These are phyloP conservation scores for Panicum virgatum DNA, from an alignment of 202 grass and related monocot species.

Conservation along the genomic window DNA sequence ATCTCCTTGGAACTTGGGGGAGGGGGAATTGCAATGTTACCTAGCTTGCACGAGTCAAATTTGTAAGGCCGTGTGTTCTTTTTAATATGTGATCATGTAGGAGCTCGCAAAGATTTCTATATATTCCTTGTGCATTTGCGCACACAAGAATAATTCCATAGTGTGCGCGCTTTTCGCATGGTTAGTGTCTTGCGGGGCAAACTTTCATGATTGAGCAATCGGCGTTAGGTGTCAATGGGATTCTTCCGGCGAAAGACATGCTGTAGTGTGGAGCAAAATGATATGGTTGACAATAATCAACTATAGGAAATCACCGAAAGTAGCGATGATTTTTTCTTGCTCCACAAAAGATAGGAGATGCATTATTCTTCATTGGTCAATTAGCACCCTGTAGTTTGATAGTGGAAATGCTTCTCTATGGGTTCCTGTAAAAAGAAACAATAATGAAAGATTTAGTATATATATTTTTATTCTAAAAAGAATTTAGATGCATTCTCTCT, in stretches of 20 bases:
- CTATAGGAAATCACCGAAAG: constrained; percentile 39
- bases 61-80: not conserved
- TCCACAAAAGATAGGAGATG: not conserved
- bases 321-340: not conserved
- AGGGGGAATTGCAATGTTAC: not conserved
- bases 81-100: not conserved
- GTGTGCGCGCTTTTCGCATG: constrained; percentile 2
- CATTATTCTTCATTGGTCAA: constrained; percentile 5
- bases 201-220: constrained; percentile 56
- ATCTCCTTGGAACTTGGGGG: not conserved
- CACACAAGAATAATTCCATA: constrained; percentile 45
- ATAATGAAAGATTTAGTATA: not conserved
- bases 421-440: not conserved
- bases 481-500: not conserved
- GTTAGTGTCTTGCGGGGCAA: constrained; percentile 33
- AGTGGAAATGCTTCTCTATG: not conserved
- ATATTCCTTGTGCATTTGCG: constrained; percentile 43
- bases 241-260: constrained; percentile 41
- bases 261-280: constrained; percentile 44
- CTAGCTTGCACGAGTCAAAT: constrained; percentile 34
- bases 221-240: constrained; percentile 49
- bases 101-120: constrained; percentile 19
- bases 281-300: constrained; percentile 35
- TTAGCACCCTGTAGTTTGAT: not conserved
- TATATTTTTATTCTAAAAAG: not conserved